Evolutionary conservation across 495 filamentous ascomycete species (phyloP), one percentile per base, ranked within the genome.

Genomic region (Lepidopterella palustris): DNA sequence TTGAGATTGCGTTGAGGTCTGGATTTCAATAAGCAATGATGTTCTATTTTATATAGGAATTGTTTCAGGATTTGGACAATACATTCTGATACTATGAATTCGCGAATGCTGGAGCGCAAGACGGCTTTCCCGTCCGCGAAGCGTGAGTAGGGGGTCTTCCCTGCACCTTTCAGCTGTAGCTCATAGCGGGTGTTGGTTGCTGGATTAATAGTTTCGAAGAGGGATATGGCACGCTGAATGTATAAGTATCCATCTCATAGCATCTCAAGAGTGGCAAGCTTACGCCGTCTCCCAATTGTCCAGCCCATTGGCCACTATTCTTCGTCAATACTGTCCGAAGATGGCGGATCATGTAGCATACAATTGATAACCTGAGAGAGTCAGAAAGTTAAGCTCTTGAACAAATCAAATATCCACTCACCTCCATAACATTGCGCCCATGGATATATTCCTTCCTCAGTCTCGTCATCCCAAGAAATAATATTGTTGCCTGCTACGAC

Each of bases 121-220:
- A 97, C 93, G 2, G 93, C 93, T 68, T 93, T 92, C 26, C 93
- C 93, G 73, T 98, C 93, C n/a, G 93, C 93, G 65, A 97, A 98
- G 11, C 93, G 86, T 21, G 88, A 93, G 71, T 97, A 98, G 0
- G 93, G 93, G 3, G 93, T 98, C 62, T 83, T 77, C 2, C 93
- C 93, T 25, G 93, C 92, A 23, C 93, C 93, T 73, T 96, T 98
- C 49, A 98, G 79, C 68, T 97, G 93, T 8, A 97, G 69, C 72
- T 98, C 93, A 70, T 93, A 96, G 4, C 91, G 81, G 15, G 65
- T 76, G 0, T 80, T 79, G 1, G 90, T 90, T 0, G 70, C 60
- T 15, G 89, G 85, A 69, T 96, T 96, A 11, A 84, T 95, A 25
- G 82, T 77, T 68, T 98, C 93, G 65, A 97, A 98, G 0, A 98